Evolutionary conservation across 1,284 basidiomycete genomes (phyloP), one percentile per base, ranked within the genome.

Genomic region (Trametes pubescens): DNA sequence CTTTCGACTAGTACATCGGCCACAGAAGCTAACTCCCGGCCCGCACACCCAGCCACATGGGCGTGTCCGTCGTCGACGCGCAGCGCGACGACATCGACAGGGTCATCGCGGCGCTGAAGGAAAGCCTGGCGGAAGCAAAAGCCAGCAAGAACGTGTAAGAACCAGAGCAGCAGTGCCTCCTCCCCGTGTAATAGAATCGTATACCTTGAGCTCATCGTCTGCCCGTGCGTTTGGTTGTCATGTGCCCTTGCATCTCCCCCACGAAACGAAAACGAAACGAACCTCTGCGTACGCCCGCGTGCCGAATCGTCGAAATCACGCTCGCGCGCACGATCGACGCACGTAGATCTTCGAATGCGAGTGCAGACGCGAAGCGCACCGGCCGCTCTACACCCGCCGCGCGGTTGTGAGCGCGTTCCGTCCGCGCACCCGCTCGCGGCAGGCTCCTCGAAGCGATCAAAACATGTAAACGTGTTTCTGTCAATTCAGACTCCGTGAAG

Each of bases 31-130:
- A 21, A 44, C 34, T 4, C 24, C 5, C 18, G 21, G 16, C 22
- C 51, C 44, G 9, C 49, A 18, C 11, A 8, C 16, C 10, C 68
- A 89, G 94, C 26, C 96, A 98, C 78, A 97, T 98, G 95, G 96
- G 96, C 60, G 78, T 92, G 62, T 91, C 92, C 10, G 95, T 87
- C 29, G 87, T 92, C 29, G 86, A 96, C 70, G 67, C 81, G 35
- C 70, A 82, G 59, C 84, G 94, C 55, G 88, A 86, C 2, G 95
- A 98, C 77, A 76, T 98, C 18, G 89, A 95, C 69, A 89, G 81
- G 74, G 81, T 98, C 62, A 82, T 95, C 65, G 77, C 82, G 37
- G 86, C 86, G 1, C 78, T 98, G 75, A 85, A 84, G 72, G 91
- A 87, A 65, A 76, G 81, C 3, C 72, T 92, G 64, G 73, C 78